Conservation (phyloP, 2,329 filamentous ascomycete genomes). For the Aspergillus pseudotamarii region DNA sequence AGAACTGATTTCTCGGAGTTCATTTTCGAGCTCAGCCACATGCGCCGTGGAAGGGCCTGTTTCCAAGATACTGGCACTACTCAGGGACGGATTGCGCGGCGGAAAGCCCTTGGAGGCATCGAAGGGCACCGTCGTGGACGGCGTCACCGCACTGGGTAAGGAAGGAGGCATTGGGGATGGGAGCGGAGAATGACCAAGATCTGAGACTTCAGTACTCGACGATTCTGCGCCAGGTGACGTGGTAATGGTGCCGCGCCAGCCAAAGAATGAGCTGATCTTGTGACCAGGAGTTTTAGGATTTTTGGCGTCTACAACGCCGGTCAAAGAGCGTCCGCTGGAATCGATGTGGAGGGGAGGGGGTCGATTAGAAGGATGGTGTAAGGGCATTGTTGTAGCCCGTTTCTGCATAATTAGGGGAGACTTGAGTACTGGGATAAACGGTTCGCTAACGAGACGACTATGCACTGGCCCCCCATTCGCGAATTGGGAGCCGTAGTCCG, state of each 20-base stretch:
- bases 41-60: constrained; percentile 53
- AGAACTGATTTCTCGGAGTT: constrained; percentile 87
- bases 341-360: constrained; percentile 50
- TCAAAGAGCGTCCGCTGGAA: constrained; percentile 39
- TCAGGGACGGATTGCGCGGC: constrained; percentile 45
- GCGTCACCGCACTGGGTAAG: constrained; percentile 35
- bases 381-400: constrained; percentile 47
- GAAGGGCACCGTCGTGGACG: constrained; percentile 49
- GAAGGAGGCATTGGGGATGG: constrained; percentile 56
- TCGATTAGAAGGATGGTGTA: constrained; percentile 44
- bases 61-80: constrained; percentile 48
- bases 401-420: constrained; percentile 62
- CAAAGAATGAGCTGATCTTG: constrained; percentile 68
- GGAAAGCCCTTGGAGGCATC: constrained; percentile 54
- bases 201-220: constrained; percentile 65
- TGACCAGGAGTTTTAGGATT: constrained; percentile 56
- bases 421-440: constrained; percentile 64
- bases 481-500: constrained; percentile 31
- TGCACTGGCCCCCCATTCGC: constrained; percentile 43
- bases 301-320: constrained; percentile 36
- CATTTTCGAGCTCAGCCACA: constrained; percentile 88
- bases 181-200: constrained; percentile 60
- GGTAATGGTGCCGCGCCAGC: constrained; percentile 59
- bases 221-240: constrained; percentile 60
- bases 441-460: constrained; percentile 47